Base-by-base conservation (phyloP, 2,329 filamentous ascomycete genomes). In the Acrocalymma vagum region DNA sequence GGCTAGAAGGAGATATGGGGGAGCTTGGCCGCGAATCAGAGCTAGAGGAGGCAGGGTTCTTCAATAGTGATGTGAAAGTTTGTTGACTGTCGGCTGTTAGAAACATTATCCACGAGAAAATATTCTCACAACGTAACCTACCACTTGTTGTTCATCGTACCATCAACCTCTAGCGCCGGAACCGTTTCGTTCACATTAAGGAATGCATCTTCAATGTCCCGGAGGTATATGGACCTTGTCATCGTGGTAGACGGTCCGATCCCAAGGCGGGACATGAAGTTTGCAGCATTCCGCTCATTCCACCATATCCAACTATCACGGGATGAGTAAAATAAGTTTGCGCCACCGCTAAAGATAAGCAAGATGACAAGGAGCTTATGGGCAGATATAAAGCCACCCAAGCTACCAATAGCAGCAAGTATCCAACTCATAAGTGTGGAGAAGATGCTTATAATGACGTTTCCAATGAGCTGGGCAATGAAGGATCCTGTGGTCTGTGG, bases 201-300 rank as follows among this genome's bases (percentile, higher is more conserved):
- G 35, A 82, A 73, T 11, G 81, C 83, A 48, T 87, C 82, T 43
- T 91, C 85, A 33, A 97, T 76, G 66, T 97, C 93, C 35, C 78
- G 79, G 40, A 96, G 72, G 64, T 94, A 96, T 17, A 99, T 83
- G 7, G 89, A 84, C 67, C 87, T 90, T 70, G 87, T 88, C 88
- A 96, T 93, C 48, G 87, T 81, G 14, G 79, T 71, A 54, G 95
- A 87, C 6, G 92, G 90, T 3, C 82, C 80, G 6, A 97, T 84
- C 8, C 93, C 93, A 10, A 97, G 73, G 9, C 85, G 79, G 22
- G 77, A 76, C 90, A 99, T 94, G 67, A 93, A 96, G 26, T 79
- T 85, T 11, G 80, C 81, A 1, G 92, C 90, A 45, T 83, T 86
- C 42, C 90, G 83, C 72, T 97, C 93, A 29, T 82, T 79, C 87